Percentiles rank a stretch among this genome's conserved stretches.
Conservation (phyloP, 139 green algal species). For the Closterium sp. region DNA sequence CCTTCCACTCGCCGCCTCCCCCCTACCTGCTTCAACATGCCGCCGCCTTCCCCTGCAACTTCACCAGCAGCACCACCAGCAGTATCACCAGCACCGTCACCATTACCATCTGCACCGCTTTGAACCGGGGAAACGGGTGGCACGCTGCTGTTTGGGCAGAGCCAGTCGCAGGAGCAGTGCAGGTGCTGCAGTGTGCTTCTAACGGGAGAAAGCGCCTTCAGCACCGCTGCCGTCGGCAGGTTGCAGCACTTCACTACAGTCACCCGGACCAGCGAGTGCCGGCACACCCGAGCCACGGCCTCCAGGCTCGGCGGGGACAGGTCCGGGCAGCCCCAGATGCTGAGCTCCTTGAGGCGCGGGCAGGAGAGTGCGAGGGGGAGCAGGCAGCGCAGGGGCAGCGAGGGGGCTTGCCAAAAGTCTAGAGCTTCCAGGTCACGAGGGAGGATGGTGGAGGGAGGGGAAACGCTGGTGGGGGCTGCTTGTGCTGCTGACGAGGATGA, state of each 20-base stretch:
- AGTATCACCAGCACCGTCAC: background rate
- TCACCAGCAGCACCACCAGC: background rate
- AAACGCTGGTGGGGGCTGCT: no score
- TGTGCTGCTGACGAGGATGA: background rate
- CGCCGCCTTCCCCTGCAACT: background rate
- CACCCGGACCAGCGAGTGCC: background rate
- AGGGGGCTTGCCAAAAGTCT: background rate
- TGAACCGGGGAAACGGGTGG: background rate
- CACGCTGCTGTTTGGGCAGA: background rate
- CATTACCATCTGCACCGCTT: background rate
- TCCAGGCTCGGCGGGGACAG: background rate
- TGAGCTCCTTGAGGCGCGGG: background rate
- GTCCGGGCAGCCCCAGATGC: constrained; percentile 6
- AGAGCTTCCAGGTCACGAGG: background rate
- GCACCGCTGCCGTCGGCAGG: background rate
- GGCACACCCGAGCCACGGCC: background rate
- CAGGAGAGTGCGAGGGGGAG: background rate
- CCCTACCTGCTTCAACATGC: background rate
- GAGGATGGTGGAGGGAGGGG: background rate
- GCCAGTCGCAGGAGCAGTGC: background rate
- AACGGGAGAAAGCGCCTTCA: constrained; percentile 11
- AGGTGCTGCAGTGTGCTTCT: background rate
- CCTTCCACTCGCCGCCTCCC: background rate
- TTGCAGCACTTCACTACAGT: constrained; percentile 3
- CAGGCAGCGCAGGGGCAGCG: background rate